phyloP scores from a whole-genome alignment of 2,329 filamentous ascomycete species.

The Ophiobolus disseminans region DNA sequence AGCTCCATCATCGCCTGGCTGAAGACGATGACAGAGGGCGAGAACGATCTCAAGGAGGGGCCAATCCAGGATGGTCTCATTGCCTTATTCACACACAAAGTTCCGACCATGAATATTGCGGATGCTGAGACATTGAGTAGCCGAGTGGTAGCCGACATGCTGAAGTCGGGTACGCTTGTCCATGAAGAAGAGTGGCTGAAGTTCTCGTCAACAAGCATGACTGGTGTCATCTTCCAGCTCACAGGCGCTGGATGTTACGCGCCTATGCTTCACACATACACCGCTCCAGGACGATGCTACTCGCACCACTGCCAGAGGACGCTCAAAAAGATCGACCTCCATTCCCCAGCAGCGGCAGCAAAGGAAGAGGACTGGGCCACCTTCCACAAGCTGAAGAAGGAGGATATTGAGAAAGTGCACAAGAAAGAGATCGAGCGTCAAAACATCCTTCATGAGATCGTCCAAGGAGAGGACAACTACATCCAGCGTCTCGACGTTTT shows the following conservation, averaged over 20 bases:
- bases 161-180: constrained; percentile 76
- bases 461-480: constrained; percentile 89
- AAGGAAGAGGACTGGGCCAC: constrained; percentile 86
- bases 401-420: constrained; percentile 72
- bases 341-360: constrained; percentile 69
- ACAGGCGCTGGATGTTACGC: constrained; percentile 93
- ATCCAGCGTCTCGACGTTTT: constrained; percentile 90
- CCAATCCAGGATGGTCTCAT: constrained; percentile 87
- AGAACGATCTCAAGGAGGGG: constrained; percentile 83
- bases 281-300: constrained; percentile 80
- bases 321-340: constrained; percentile 90
- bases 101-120: constrained; percentile 97
- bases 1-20: constrained; percentile 89
- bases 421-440: constrained; percentile 93
- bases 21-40: constrained; percentile 86
- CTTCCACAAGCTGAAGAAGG: constrained; percentile 83
- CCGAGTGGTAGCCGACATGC: constrained; percentile 80
- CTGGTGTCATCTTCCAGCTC: constrained; percentile 91
- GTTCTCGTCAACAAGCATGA: constrained; percentile 79
- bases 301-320: constrained; percentile 93
- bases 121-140: constrained; percentile 88
- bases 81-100: constrained; percentile 88
- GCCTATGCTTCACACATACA: constrained; percentile 75
- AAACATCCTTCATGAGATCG: constrained; percentile 93
- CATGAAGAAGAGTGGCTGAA: constrained; percentile 98